phyloP scores from a whole-genome alignment of 805 yeast genomes.

The Yamadazyma sp. region DNA sequence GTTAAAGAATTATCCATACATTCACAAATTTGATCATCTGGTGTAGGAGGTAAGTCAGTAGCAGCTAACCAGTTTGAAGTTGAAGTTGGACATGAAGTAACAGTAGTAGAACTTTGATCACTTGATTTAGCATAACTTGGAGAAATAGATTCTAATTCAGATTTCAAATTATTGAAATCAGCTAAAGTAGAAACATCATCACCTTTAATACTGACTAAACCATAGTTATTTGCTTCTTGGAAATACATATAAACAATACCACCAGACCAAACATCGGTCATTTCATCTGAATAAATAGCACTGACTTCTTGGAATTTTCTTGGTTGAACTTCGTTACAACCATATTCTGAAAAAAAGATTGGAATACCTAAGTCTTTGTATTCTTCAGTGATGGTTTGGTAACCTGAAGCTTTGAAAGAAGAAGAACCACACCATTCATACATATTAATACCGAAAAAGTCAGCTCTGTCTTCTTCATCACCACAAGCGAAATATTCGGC shows the following conservation, averaged over 20 bases:
- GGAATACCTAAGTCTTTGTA: conserved; percentile 68
- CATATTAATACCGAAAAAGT: conserved; percentile 86
- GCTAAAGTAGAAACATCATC: conserved; percentile 53
- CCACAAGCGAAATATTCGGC: conserved; percentile 82
- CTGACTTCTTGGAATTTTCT: conserved; percentile 72
- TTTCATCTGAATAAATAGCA: conserved; percentile 58
- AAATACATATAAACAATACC: conserved; percentile 87
- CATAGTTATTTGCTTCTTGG: conserved; percentile 72
- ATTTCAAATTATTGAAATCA: conserved; percentile 63
- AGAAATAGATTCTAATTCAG: conserved; percentile 50
- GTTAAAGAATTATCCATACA: conserved; percentile 32
- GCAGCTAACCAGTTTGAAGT: conserved; percentile 36
- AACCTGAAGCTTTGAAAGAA: conserved; percentile 59
- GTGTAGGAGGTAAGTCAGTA: conserved; percentile 43
- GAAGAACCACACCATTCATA: conserved; percentile 84
- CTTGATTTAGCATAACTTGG: conserved; percentile 21
- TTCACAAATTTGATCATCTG: conserved; percentile 33
- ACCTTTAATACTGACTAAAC: conserved; percentile 57
- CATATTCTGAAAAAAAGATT: conserved; percentile 78
- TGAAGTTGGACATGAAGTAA: conserved; percentile 35
- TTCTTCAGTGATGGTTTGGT: conserved; percentile 58
- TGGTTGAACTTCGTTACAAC: conserved; percentile 69
- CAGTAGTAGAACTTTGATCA: conserved; percentile 22
- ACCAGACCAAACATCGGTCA: conserved; percentile 88
- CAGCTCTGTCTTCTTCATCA: conserved; percentile 59